Evolutionary conservation across 116 monocot genomes (phyloP), one percentile per base, ranked within the genome.

Genomic region (Thalassia testudinum): DNA sequence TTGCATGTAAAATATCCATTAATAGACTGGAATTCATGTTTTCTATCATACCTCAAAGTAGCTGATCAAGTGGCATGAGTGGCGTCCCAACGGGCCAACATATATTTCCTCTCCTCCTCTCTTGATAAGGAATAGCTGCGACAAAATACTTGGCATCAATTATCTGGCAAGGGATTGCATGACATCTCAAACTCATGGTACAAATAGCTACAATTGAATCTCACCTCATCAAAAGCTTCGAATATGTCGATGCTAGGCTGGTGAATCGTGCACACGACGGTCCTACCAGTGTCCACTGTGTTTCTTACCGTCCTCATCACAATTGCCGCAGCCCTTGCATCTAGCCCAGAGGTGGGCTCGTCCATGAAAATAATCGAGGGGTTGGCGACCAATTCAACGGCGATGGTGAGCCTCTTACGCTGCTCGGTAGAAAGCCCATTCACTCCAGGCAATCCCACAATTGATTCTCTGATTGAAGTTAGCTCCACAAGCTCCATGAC

Each of bases 341-440:
- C 91, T 16, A 91, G 73, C 17, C 91, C 91, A 47, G 91, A 91
- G 0, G 91, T 85, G 16, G 85, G 91, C 60, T 91, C 91, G 61
- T 91, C 91, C 91, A 91, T 91, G 73, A 91, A 91, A 58, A 91
- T 81, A 28, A 91, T 85, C 10, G 85, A 85, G 21, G 91, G 91
- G 62, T 91, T 91, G 7, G 91, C 85, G 15, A 91, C 73, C 3
- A 91, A 73, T 70, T 91, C 91, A 1, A 91, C 91, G 24, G 91
- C 91, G 27, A 91, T 91, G 23, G 91, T 91, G 2, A 91, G 57
- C 59, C 85, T 65, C 67, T 91, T 91, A 24, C 85, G 68, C 27
- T 91, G 91, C 69, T 85, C 91, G 21, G 91, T 91, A 50, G 91
- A 85, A 19, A 91, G 62, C 0, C 91, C 91, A 52, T 64, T 76